Base-by-base conservation (phyloP, 2,329 filamentous ascomycete species). In the Phaeosphaeria sp. region DNA sequence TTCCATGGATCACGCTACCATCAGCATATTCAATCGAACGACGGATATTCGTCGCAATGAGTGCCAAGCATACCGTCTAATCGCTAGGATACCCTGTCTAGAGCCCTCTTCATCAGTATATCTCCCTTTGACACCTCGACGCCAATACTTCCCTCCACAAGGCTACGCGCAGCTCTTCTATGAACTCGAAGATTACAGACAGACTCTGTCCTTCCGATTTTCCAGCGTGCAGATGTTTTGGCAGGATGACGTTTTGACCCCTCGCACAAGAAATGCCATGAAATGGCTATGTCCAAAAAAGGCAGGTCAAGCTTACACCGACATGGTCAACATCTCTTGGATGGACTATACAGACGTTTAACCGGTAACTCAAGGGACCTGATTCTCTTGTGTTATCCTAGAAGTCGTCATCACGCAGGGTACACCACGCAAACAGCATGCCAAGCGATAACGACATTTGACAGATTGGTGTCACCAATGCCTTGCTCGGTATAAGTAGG, bases 251-350 rank as follows among this genome's bases (percentile, higher is more conserved):
- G 61, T 63, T 61, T 23, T 33, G 39, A 50, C 42, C 48, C 52
- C 46, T 56, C 47, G 46, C 59, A 60, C 64, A 68, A 65, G 56
- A 62, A 64, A 66, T 60, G 64, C 66, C 67, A 66, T 60, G 63
- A 20, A 59, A 50, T 18, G 25, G 51, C 64, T 68, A 66, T 52
- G 44, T 47, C 64, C 11, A 39, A 62, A 62, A 49, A 18, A 36
- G 64, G 67, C 65, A 70, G 67, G 63, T 64, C 63, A 66, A 65
- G 57, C 56, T 56, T 49, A 51, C 50, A 20, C 43, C 44, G 7
- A 46, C 54, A 56, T 58, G 46, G 54, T 60, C 47, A 42, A 57
- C 52, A 50, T 33, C 50, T 57, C 52, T 39, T 27, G 47, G 52
- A 50, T 22, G 43, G 48, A 46, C 52, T 21, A 27, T 57, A 54